These are phyloP conservation scores for Centella asiatica DNA, from an alignment of 129 eudicot genomes.

Conservation along the genomic window DNA sequence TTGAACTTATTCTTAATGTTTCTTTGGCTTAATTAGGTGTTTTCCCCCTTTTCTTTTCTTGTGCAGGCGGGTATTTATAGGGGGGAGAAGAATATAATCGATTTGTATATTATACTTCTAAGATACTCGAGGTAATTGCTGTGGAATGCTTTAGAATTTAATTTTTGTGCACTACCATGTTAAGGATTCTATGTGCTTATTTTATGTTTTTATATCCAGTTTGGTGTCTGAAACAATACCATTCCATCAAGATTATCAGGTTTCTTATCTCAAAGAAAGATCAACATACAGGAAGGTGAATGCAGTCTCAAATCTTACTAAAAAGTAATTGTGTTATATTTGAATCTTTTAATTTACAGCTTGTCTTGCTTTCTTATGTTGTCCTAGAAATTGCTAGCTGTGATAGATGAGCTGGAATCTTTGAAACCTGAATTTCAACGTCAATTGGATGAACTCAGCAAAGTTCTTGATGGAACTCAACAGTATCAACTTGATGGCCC, in stretches of 20 bases:
- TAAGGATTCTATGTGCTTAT: constrained; percentile 10
- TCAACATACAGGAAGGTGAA: constrained; percentile 56
- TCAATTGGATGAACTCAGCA: constrained; percentile 43
- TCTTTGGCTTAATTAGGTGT: neutral
- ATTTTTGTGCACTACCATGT: neutral
- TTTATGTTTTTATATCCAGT: constrained; percentile 32
- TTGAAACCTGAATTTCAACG: constrained; percentile 55
- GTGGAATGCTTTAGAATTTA: constrained; percentile 9
- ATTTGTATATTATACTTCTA: constrained; percentile 82
- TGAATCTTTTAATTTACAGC: neutral
- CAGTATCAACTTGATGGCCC: constrained; percentile 35
- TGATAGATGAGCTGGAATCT: constrained; percentile 74
- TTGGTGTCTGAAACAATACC: constrained; percentile 88
- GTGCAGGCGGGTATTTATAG: constrained; percentile 75
- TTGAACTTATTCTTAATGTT: neutral
- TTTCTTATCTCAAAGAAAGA: constrained; percentile 48
- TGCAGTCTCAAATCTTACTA: constrained; percentile 4
- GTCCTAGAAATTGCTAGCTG: constrained; percentile 58
- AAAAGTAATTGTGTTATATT: constrained; percentile 2
- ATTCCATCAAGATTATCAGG: constrained; percentile 76
- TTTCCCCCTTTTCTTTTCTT: neutral
- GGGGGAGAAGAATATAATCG: constrained; percentile 68
- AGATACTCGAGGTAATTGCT: constrained; percentile 78
- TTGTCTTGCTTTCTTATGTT: constrained; percentile 15
- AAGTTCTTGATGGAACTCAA: constrained; percentile 28